phyloP scores from a whole-genome alignment of 169 alveolate genomes.

The Plasmodium chabaudi region DNA sequence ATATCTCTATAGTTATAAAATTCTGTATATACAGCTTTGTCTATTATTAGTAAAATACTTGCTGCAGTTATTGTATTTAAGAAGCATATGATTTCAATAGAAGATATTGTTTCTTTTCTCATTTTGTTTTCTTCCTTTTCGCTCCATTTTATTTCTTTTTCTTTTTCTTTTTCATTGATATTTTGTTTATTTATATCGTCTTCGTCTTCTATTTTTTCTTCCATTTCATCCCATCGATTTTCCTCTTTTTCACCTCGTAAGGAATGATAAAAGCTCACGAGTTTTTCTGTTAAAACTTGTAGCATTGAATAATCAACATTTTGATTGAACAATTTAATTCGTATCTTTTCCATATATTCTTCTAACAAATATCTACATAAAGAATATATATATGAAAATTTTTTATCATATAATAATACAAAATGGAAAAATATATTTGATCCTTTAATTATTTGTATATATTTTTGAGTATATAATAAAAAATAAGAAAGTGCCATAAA shows the following conservation, averaged over 20 bases:
- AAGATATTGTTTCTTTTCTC: background rate
- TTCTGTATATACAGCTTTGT: slow-evolving; percentile 15
- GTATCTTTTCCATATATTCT: slow-evolving; percentile 44
- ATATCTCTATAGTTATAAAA: background rate
- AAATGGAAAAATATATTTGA: background rate
- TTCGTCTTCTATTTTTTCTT: background rate
- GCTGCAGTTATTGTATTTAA: slow-evolving; percentile 10
- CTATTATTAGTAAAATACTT: slow-evolving; percentile 28
- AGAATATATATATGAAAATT: slow-evolving; percentile 6
- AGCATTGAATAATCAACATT: slow-evolving; percentile 27
- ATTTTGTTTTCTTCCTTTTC: background rate
- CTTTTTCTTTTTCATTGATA: background rate
- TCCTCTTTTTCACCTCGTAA: background rate
- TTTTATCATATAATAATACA: slow-evolving; percentile 15
- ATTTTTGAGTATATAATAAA: slow-evolving; percentile 27
- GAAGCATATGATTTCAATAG: slow-evolving; percentile 23
- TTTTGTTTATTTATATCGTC: background rate
- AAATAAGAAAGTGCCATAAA: slow-evolving; percentile 39
- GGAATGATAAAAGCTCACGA: background rate
- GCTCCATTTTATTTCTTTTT: background rate
- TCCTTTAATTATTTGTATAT: slow-evolving; percentile 31
- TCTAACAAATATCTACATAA: slow-evolving; percentile 38
- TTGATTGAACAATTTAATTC: slow-evolving; percentile 27
- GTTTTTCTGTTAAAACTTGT: background rate
- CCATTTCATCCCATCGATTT: background rate